Conservation (phyloP, 495 filamentous ascomycete genomes). For the Schizothecium vesticola region DNA sequence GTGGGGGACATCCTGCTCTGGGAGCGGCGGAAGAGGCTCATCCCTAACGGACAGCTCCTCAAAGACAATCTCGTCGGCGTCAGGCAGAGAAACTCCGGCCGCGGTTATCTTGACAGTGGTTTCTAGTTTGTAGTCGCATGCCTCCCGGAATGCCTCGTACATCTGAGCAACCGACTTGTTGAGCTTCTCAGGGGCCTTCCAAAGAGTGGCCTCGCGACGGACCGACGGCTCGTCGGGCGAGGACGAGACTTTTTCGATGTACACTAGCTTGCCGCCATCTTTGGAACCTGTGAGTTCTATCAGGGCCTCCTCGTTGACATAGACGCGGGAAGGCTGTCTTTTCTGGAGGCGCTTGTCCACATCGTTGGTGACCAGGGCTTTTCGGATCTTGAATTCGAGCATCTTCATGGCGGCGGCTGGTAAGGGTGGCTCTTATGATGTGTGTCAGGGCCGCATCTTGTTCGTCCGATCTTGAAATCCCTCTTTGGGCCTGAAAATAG, state of each 20-base stretch:
- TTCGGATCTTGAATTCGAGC: constrained; percentile 45
- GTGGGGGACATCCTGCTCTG: constrained; percentile 15
- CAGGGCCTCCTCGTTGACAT: constrained; percentile 60
- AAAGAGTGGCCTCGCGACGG: constrained; percentile 56
- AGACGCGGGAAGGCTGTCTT: constrained; percentile 45
- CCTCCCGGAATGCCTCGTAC: constrained; percentile 59
- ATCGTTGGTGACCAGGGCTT: constrained; percentile 29
- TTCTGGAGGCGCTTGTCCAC: constrained; percentile 44
- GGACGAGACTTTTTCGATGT: constrained; percentile 38
- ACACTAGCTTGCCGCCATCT: constrained; percentile 54
- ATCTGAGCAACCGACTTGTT: constrained; percentile 60
- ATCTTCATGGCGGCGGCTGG: constrained; percentile 27
- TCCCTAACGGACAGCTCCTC: constrained; percentile 14
- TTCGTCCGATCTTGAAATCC: not conserved
- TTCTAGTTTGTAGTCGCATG: constrained; percentile 58
- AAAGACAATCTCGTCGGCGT: constrained; percentile 39
- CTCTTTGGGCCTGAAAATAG: not conserved
- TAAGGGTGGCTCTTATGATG: not conserved
- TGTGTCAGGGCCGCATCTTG: too few relatives aligned
- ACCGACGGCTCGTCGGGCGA: constrained; percentile 9
- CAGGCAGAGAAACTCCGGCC: constrained; percentile 28
- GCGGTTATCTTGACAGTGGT: constrained; percentile 53
- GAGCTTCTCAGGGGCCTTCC: constrained; percentile 59
- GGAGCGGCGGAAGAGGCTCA: constrained; percentile 7
- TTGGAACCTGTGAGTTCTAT: constrained; percentile 49